Evolutionary conservation across 805 yeast genomes (phyloP), one percentile per base, ranked within the genome.

Genomic region (Kluyveromyces aestuarii): DNA sequence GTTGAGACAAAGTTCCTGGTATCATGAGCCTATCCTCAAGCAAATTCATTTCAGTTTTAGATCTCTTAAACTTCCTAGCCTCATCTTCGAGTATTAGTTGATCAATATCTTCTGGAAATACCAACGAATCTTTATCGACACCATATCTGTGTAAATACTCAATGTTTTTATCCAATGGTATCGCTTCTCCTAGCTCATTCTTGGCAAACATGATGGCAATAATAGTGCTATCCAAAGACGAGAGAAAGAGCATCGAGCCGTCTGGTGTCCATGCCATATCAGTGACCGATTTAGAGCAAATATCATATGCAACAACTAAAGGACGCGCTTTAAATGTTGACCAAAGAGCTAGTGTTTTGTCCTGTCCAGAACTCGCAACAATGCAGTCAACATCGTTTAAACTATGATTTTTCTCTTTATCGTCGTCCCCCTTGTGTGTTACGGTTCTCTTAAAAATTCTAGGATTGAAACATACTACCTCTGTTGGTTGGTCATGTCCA

Each of bases 291-390:
- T 85, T 87, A 37, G 73, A 71, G 2, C 84, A 77, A 14, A 91
- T 75, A 53, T 90, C 95, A 39, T 79, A 79, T 1, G 90, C 87
- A 8, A 89, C 87, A 11, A 86, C 75, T 44, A 93, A 65, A 1
- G 99, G 98, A 45, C 87, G 73, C 5, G 89, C 77, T 46, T 74
- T 74, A 2, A 77, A 67, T 0, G 96, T 91, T 58, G 81, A 82
- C 99, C 99, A 91, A 6, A 91, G 72, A 0, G 89, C 95, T 37
- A 93, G 66, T 1, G 89, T 77, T 58, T 87, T 81, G 66, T 91
- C 99, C 66, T 91, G 98, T 10, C 98, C 98, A 13, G 91, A 96
- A 27, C 96, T 85, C 2, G 97, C 96, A n/a, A 91, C 72, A 0
- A 91, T 77, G 0, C 96, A 83, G 8, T 84, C 73, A 46, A 75